Percentiles rank a stretch among this genome's conserved stretches.
Evolutionary conservation across 148 eudicot species (phyloP).

Genomic region (Rhododendron mucronatum): DNA sequence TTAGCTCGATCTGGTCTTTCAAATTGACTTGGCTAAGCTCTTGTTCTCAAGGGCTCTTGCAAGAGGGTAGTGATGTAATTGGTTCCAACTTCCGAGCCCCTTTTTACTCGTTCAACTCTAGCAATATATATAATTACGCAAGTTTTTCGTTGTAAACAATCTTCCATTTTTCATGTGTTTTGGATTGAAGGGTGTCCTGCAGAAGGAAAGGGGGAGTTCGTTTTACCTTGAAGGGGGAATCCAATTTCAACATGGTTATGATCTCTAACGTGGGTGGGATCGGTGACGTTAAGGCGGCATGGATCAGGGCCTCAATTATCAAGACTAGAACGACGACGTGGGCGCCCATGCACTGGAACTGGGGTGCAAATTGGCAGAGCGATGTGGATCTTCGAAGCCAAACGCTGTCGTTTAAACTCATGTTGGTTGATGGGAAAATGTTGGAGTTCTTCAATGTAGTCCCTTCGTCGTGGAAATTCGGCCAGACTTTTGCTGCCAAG

Average conservation of each 20-base stretch:
- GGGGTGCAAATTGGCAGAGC: constrained; percentile 85
- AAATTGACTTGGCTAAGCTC: too few species aligned
- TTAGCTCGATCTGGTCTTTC: too few species aligned
- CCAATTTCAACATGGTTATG: constrained; percentile 82
- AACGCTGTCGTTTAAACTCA: constrained; percentile 51
- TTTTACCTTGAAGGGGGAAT: constrained; percentile 71
- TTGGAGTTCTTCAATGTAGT: constrained; percentile 45
- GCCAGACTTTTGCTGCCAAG: constrained; percentile 59
- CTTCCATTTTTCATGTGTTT: neutral
- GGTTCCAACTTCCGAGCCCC: too few species aligned
- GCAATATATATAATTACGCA: too few species aligned
- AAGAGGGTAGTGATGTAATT: too few species aligned
- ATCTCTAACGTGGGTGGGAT: constrained; percentile 55
- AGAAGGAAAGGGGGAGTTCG: constrained; percentile 67
- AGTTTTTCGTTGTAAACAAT: neutral
- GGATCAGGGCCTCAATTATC: constrained; percentile 45
- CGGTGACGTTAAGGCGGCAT: constrained; percentile 52
- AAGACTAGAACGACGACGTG: constrained; percentile 28
- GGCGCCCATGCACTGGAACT: constrained; percentile 60
- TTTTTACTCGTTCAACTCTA: too few species aligned
- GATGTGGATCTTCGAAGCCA: constrained; percentile 41
- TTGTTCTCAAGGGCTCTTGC: too few species aligned
- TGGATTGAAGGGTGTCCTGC: constrained; percentile 50
- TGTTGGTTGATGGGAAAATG: constrained; percentile 43
- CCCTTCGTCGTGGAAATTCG: constrained; percentile 63